These are phyloP conservation scores for Hibiscus trionum DNA, from an alignment of 345 rosid species.

Conservation along the genomic window DNA sequence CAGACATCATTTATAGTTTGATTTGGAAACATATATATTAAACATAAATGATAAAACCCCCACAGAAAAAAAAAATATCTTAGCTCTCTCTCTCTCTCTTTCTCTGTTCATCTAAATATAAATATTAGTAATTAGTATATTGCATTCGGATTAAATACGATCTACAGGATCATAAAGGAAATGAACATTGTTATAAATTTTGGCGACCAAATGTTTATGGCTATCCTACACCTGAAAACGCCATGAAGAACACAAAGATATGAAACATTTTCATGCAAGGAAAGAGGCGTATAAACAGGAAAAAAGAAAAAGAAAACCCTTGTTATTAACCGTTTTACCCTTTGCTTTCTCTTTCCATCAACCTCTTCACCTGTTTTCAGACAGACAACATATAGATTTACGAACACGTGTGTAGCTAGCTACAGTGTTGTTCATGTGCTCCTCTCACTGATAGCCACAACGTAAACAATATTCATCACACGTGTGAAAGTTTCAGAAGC, in stretches of 20 bases:
- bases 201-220: not conserved
- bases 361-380: constrained; percentile 17
- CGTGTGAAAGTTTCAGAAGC: constrained; percentile 25
- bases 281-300: not conserved
- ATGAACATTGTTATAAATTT: not conserved
- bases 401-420: constrained; percentile 24
- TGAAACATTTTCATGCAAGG: not conserved
- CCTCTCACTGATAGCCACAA: constrained; percentile 11
- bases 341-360: constrained; percentile 7
- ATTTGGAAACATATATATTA: not conserved
- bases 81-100: not conserved
- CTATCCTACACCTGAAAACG: not conserved
- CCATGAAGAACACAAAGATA: not conserved
- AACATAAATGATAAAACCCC: not conserved
- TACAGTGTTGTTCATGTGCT: constrained; percentile 24
- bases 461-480: constrained; percentile 26
- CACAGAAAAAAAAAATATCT: not conserved
- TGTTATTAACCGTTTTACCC: not conserved
- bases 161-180: not conserved
- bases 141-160: not conserved
- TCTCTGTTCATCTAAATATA: not conserved
- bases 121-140: not conserved
- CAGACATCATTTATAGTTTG: constrained; percentile 13
- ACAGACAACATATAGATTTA: constrained; percentile 15
- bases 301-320: not conserved